Evolutionary conservation across 2,329 filamentous ascomycete species (phyloP).

Genomic region (Aspergillus ibericus): DNA sequence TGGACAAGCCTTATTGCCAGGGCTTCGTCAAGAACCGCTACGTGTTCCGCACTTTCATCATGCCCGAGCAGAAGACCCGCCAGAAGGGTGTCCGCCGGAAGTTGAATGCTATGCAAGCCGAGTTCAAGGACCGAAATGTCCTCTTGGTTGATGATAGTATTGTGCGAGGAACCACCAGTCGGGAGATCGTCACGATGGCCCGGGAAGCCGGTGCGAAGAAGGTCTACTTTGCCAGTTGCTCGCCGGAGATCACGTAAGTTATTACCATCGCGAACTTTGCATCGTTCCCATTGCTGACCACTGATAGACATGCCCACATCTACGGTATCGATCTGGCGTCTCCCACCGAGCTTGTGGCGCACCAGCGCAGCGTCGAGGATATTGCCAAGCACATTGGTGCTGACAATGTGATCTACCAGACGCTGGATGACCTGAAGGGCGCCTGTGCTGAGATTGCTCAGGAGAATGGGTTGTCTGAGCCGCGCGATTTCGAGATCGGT

Average conservation of each 20-base stretch:
- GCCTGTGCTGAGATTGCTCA: slow-evolving; percentile 71
- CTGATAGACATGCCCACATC: slow-evolving; percentile 70
- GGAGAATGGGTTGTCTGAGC: slow-evolving; percentile 54
- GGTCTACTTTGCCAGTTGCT: slow-evolving; percentile 80
- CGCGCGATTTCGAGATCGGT: slow-evolving; percentile 76
- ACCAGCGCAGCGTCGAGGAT: slow-evolving; percentile 60
- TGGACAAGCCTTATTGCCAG: slow-evolving; percentile 75
- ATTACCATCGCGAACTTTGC: neutral
- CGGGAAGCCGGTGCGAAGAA: slow-evolving; percentile 78
- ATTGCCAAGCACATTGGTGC: slow-evolving; percentile 70
- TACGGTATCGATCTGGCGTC: slow-evolving; percentile 78
- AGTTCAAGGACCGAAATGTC: slow-evolving; percentile 79
- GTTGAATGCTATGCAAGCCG: slow-evolving; percentile 79
- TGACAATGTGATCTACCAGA: slow-evolving; percentile 75
- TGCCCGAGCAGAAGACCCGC: slow-evolving; percentile 76
- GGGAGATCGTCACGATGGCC: slow-evolving; percentile 80
- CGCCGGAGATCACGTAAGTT: slow-evolving; percentile 69
- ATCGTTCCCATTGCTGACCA: slow-evolving; percentile 7
- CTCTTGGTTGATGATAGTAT: slow-evolving; percentile 87
- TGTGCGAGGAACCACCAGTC: slow-evolving; percentile 78
- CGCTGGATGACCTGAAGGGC: slow-evolving; percentile 73
- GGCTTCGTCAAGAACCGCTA: slow-evolving; percentile 90
- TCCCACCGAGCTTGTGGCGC: slow-evolving; percentile 68
- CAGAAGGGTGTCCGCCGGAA: slow-evolving; percentile 88
- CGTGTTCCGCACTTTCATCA: slow-evolving; percentile 84